Conservation (phyloP, 2,329 filamentous ascomycete species). For the Blumeria graminis region DNA sequence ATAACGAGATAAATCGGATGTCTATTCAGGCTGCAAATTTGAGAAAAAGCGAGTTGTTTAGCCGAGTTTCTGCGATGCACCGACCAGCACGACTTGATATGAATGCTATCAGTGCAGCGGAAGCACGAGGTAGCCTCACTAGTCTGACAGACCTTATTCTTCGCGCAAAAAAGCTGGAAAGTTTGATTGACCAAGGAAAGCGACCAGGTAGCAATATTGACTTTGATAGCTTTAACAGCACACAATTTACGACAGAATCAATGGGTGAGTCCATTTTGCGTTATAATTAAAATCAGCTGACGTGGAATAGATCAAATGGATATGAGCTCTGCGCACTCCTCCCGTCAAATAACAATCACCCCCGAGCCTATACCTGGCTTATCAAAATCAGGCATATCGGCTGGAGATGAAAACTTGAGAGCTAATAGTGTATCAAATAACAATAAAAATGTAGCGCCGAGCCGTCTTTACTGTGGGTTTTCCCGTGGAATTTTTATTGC, state of each 20-base stretch:
- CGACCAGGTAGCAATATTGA: constrained; percentile 34
- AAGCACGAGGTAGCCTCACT: constrained; percentile 70
- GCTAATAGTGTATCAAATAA: not conserved
- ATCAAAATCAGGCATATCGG: too few species aligned
- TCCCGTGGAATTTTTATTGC: constrained; percentile 56
- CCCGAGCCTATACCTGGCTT: too few species aligned
- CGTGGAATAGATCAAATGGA: not conserved
- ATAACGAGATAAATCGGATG: too few species aligned
- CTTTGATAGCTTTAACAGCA: constrained; percentile 21
- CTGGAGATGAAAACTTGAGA: not conserved
- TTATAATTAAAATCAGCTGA: not conserved
- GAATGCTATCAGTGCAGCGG: constrained; percentile 55
- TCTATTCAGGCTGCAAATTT: too few species aligned
- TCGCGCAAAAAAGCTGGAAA: constrained; percentile 64
- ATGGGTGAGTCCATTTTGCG: not conserved
- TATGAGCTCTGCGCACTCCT: not conserved
- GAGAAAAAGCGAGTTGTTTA: too few species aligned
- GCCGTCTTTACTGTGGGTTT: constrained; percentile 54
- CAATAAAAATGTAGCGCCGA: not conserved
- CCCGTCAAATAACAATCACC: too few species aligned
- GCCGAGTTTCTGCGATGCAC: constrained; percentile 27
- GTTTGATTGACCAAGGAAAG: constrained; percentile 66
- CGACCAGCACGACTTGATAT: constrained; percentile 58
- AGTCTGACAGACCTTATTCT: constrained; percentile 79
- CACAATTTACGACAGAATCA: constrained; percentile 9